These are phyloP conservation scores for Yamadazyma endophytica DNA, from an alignment of 805 yeast species.

Conservation along the genomic window DNA sequence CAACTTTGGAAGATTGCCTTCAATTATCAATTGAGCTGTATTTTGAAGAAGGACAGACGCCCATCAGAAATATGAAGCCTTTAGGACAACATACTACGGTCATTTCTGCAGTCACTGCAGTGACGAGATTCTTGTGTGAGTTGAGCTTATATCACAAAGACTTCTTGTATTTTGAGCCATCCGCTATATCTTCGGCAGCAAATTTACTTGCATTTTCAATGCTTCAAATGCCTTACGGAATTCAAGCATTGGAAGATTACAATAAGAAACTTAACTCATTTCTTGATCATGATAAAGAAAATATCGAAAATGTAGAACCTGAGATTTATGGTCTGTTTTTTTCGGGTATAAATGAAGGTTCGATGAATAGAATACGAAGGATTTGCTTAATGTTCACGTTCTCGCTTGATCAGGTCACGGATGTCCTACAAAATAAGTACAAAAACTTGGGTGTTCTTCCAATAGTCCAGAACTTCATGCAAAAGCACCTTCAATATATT, in stretches of 20 bases:
- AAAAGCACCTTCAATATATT: constrained; percentile 1
- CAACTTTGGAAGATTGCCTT: constrained; percentile 49
- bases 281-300: constrained; percentile 18
- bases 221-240: constrained; percentile 44
- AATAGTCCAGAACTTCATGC: constrained; percentile 17
- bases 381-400: constrained; percentile 41
- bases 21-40: constrained; percentile 33
- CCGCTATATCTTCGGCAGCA: constrained; percentile 47
- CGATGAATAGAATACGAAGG: constrained; percentile 37
- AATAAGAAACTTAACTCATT: constrained; percentile 1
- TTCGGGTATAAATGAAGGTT: constrained; percentile 41
- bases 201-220: constrained; percentile 52
- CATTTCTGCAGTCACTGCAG: constrained; percentile 51
- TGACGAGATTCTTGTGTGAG: constrained; percentile 53
- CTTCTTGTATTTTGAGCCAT: constrained; percentile 42
- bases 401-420: constrained; percentile 45
- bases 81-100: constrained; percentile 19
- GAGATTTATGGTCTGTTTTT: constrained; percentile 44
- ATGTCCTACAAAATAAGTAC: constrained; percentile 49
- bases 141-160: constrained; percentile 47
- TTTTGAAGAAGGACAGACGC: constrained; percentile 17
- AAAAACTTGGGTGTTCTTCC: constrained; percentile 51
- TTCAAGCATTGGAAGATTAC: constrained; percentile 19
- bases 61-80: constrained; percentile 18
- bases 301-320: constrained; percentile 41